Conservation (phyloP, 495 filamentous ascomycete genomes). For the Thermochaetoides thermophila region DNA sequence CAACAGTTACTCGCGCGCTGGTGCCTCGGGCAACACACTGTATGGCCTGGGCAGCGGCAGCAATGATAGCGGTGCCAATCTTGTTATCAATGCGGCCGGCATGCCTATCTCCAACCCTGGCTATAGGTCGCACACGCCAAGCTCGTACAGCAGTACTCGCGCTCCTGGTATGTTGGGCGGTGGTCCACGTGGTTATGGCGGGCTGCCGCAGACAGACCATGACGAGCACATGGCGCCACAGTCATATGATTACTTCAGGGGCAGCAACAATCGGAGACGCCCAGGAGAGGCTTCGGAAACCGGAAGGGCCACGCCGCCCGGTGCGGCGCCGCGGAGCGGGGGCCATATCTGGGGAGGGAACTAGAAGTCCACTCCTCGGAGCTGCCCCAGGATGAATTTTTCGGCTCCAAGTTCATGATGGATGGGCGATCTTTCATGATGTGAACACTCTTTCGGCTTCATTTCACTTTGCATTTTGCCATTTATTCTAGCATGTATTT, state of each 20-base stretch:
- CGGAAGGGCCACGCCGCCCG: slow-evolving; percentile 4
- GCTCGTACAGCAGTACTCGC: slow-evolving; percentile 4
- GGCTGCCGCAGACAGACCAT: slow-evolving; percentile 31
- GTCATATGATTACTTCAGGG: slow-evolving; percentile 27
- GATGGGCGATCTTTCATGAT: too few species aligned
- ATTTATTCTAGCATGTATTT: too few species aligned
- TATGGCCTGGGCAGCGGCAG: slow-evolving; percentile 31
- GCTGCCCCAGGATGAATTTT: too few species aligned
- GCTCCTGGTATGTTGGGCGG: slow-evolving; percentile 31
- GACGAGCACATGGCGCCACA: too few species aligned
- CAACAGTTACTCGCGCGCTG: too few species aligned
- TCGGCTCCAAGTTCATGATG: too few species aligned
- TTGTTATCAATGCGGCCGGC: slow-evolving; percentile 26
- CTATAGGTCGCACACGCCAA: slow-evolving; percentile 12
- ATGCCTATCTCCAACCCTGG: slow-evolving; percentile 23
- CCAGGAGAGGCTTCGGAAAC: slow-evolving; percentile 2
- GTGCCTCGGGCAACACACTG: slow-evolving; percentile 25
- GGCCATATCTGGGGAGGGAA: slow-evolving; percentile 13
- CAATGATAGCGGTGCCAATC: slow-evolving; percentile 30
- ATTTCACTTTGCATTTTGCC: too few species aligned
- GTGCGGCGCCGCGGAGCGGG: slow-evolving; percentile 5
- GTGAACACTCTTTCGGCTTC: too few species aligned
- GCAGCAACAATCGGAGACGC: slow-evolving; percentile 3
- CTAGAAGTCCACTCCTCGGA: too few species aligned
- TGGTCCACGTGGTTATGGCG: slow-evolving; percentile 37